Base-by-base conservation (phyloP, 305 asterid genomes). In the Plantago coronopus region DNA sequence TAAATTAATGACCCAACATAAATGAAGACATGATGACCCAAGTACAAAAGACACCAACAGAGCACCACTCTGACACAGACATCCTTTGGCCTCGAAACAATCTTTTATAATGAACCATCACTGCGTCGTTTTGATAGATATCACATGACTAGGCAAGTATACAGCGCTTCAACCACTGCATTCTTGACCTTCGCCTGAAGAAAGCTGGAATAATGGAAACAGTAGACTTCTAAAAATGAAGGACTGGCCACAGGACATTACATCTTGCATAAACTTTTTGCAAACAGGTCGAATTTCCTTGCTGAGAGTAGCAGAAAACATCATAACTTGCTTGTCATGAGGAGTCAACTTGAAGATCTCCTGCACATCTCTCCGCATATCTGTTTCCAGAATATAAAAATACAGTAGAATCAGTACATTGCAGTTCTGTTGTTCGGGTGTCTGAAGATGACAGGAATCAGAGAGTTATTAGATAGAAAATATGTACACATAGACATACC, bases 231-330 rank as follows among this genome's bases (percentile, higher is more conserved):
- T 38, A 79, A 67, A 70, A 80, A 74, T 77, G 90, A 84, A 83
- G 84, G 75, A 59, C 79, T 80, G 88, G 87, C 89, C 85, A 84
- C 78, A 74, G 84, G 77, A 84, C 81, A 86, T 89, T 86, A 89
- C 96, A 84, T 89, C 96, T 86, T 86, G 95, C 95, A 89, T 89
- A 65, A 89, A 89, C 67, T 89, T 89, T 78, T 89, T 89, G 91
- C 96, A 89, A 54, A 86, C 80, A 7, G 96, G 96, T 59, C 96
- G 94, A 60, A 88, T 88, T 66, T 83, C 95, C 79, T 88, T 88
- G 89, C 96, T 88, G 57, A 88, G 94, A 1, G 96, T 88, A 31
- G 96, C 95, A 1, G 95, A 86, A 69, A 88, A 88, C 97, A 89
- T 89, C 97, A 89, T 89, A 42, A 89, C 97, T 77, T 89, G 97